These are phyloP conservation scores for Hansenula sp. DNA, from an alignment of 1,139 yeast species.

Conservation along the genomic window DNA sequence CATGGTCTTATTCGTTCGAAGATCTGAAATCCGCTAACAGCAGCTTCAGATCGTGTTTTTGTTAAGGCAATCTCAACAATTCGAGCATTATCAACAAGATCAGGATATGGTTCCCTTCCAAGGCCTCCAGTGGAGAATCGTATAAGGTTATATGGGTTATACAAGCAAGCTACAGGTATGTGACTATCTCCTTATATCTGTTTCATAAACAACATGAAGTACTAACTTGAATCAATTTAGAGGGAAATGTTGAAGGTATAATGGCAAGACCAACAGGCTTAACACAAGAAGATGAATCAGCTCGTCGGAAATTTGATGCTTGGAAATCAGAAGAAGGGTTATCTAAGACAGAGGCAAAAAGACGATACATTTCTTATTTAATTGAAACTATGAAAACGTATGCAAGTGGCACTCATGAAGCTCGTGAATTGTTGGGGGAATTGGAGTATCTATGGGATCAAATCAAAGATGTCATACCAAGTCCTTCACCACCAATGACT, in stretches of 20 bases:
- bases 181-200: not conserved
- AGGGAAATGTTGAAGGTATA: conserved; percentile 71
- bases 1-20: not conserved
- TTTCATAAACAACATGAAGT: not conserved
- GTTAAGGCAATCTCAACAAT: conserved; percentile 80
- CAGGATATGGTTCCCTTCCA: conserved; percentile 68
- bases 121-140: conserved; percentile 78
- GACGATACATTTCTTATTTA: conserved; percentile 61
- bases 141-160: conserved; percentile 70
- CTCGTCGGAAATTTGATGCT: conserved; percentile 78
- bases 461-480: conserved; percentile 46
- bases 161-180: conserved; percentile 69
- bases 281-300: conserved; percentile 60
- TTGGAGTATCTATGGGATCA: conserved; percentile 75
- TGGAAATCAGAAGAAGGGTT: conserved; percentile 78
- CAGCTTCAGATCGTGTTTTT: conserved; percentile 61
- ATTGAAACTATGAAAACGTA: conserved; percentile 72
- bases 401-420: conserved; percentile 66
- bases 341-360: conserved; percentile 69
- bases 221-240: conserved; percentile 25
- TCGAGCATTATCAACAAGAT: conserved; percentile 64
- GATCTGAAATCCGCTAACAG: conserved; percentile 5
- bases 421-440: conserved; percentile 62
- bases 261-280: conserved; percentile 64
- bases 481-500: conserved; percentile 16